phyloP scores from a whole-genome alignment of 2,329 filamentous ascomycete genomes.

The Exophiala aquamarina region DNA sequence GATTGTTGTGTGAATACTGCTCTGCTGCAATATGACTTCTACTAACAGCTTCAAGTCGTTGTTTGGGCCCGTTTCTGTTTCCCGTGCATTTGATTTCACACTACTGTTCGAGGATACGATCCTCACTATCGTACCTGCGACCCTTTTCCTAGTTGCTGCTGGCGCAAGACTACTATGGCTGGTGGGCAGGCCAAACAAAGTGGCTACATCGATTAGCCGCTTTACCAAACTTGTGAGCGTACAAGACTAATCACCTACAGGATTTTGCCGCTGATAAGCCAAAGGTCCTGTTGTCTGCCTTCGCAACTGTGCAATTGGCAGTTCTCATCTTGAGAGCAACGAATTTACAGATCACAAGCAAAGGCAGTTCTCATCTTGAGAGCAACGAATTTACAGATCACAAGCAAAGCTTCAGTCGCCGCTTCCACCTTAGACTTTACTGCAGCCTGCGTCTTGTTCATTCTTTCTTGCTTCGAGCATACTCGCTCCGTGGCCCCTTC shows the following conservation, averaged over 20 bases:
- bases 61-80: conserved; percentile 20
- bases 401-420: conserved; percentile 19
- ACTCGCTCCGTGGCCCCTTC: conserved; percentile 32
- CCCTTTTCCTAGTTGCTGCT: conserved; percentile 36
- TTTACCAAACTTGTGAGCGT: conserved; percentile 23
- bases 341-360: conserved; percentile 17
- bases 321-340: conserved; percentile 34
- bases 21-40: neutral
- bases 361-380: conserved; percentile 35
- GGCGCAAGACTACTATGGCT: conserved; percentile 39
- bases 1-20: no score
- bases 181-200: conserved; percentile 26
- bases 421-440: conserved; percentile 22
- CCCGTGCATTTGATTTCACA: conserved; percentile 38
- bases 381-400: conserved; percentile 17
- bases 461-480: conserved; percentile 32
- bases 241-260: neutral
- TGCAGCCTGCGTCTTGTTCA: conserved; percentile 22
- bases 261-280: neutral
- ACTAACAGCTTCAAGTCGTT: conserved; percentile 17
- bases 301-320: conserved; percentile 37
- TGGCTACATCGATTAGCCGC: conserved; percentile 19
- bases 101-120: conserved; percentile 48
- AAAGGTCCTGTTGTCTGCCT: conserved; percentile 24
- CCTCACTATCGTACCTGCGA: conserved; percentile 38